Base-by-base conservation (phyloP, 257 asterid genomes). In the Solanum gracilifrons region DNA sequence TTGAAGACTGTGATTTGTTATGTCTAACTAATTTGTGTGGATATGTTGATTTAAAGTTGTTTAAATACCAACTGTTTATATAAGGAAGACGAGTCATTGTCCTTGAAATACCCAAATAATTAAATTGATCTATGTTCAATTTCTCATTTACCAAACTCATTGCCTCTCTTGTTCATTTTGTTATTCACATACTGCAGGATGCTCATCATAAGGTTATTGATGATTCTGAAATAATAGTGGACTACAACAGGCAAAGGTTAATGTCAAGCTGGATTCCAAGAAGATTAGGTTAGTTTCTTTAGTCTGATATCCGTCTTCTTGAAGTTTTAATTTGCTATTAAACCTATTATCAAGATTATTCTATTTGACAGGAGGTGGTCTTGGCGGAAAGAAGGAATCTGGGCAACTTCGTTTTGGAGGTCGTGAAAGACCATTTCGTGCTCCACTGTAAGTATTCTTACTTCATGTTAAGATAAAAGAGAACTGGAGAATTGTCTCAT, bases 251-350 rank as follows among this genome's bases (percentile, higher is more conserved):
- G 88, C 99, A 97, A 90, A 98, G 94, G 66, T 92, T 97, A 91
- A 97, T 96, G 99, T 96, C 98, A 33, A 98, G 99, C 64, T 97
- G 99, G 99, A 96, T 97, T 91, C 99, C 99, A 21, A 94, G 99
- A 94, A 93, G 99, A 90, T 91, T 97, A 90, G 98, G 99, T 94
- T 88, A 80, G 91, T 87, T 74, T 83, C 87, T 13, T 41, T 33
- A 18, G 69, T 82, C 69, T 20, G 43, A 48, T 48, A 71, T 77
- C 66, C 23, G 74, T 27, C 85, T 27, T 13, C 31, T 75, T 41
- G 60, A 25, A 86, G 76, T 68, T 15, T 32, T 87, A 82, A 82
- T 88, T 35, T 55, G 87, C 62, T 39, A 41, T 75, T 21, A 72
- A 55, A 35, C 48, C 18, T 86, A 27, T 39, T 88, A 85, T 87